Evolutionary conservation across 2,329 filamentous ascomycete genomes (phyloP).

Genomic region (Tolypocladium sp.): DNA sequence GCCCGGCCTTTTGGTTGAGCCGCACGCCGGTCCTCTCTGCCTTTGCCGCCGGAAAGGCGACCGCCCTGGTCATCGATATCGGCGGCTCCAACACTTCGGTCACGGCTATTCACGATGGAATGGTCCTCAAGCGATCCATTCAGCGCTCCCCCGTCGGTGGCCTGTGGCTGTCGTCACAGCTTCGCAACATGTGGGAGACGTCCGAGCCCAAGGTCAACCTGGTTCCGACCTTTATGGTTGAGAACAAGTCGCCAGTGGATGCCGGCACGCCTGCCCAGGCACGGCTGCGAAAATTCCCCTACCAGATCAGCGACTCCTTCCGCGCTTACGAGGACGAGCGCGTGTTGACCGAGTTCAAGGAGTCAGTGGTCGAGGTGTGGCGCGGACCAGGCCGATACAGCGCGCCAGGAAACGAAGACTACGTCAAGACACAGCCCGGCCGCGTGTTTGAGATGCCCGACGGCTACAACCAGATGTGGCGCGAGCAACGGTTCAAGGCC

Average conservation of each 20-base stretch:
- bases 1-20: slow-evolving; percentile 88
- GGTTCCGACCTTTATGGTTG: slow-evolving; percentile 78
- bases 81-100: slow-evolving; percentile 84
- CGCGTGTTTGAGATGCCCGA: slow-evolving; percentile 96
- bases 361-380: slow-evolving; percentile 94
- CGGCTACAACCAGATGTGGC: slow-evolving; percentile 92
- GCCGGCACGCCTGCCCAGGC: slow-evolving; percentile 73
- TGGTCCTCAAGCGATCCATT: slow-evolving; percentile 85
- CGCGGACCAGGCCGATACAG: slow-evolving; percentile 63
- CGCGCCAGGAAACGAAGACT: slow-evolving; percentile 64
- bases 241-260: slow-evolving; percentile 82
- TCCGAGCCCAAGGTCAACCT: slow-evolving; percentile 63
- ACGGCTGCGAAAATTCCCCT: slow-evolving; percentile 60
- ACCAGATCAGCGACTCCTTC: slow-evolving; percentile 59
- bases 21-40: slow-evolving; percentile 82
- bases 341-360: slow-evolving; percentile 91
- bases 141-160: slow-evolving; percentile 80
- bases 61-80: slow-evolving; percentile 84
- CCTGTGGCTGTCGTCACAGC: slow-evolving; percentile 81
- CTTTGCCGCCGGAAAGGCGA: slow-evolving; percentile 88
- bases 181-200: slow-evolving; percentile 68
- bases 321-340: slow-evolving; percentile 82
- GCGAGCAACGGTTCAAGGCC: slow-evolving; percentile 75
- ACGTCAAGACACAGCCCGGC: slow-evolving; percentile 62
- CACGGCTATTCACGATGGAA: slow-evolving; percentile 86